Evolutionary conservation across 1,284 basidiomycete species (phyloP), one percentile per base, ranked within the genome.

Genomic region (Lentinus polychrous): DNA sequence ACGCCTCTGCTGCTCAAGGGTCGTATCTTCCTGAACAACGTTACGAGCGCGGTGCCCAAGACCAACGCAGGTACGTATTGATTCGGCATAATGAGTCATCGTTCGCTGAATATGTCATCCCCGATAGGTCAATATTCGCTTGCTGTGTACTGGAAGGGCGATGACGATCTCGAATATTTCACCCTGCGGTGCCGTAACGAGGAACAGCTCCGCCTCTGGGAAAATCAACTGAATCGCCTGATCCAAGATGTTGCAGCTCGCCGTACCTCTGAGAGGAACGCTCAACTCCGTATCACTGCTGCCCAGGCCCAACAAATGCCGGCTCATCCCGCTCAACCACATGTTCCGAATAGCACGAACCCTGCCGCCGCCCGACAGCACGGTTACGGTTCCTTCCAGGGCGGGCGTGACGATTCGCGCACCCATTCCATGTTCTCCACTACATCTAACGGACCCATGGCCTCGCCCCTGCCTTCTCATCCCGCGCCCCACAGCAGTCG

Each of bases 1-100:
- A 87, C 86, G 0, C 86, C 86, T 15, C 76, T 98, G 33, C 79
- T 95, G 45, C 71, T 99, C 53, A 99, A 99, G 64, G 96, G 96
- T 1, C 83, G 96, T 32, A 99, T 99, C 57, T 99, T 98, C 68
- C 77, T 98, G 58, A 94, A 93, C 58, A 99, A 99, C 60, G 93
- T 99, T 40, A 94, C 91, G 0, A 79, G 86, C 55, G 84, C 88
- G 17, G 69, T 78, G 20, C 73, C 79, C 35, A 76, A 77, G 55
- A 71, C 74, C 41, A 79, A 79, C 33, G 72, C 72, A 48, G 77
- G 88, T 90, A 56, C 49, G 83, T 74, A 49, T 44, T 17, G 14
- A 17, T 32, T 34, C 44, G 32, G 38, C 36, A 43, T 15, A 32
- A 27, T 10, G 31, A 34, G 7, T 36, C 8, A 20, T 35, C 18